Evolutionary conservation across 805 yeast genomes (phyloP).

Genomic region (Myxozyma nipponensis): DNA sequence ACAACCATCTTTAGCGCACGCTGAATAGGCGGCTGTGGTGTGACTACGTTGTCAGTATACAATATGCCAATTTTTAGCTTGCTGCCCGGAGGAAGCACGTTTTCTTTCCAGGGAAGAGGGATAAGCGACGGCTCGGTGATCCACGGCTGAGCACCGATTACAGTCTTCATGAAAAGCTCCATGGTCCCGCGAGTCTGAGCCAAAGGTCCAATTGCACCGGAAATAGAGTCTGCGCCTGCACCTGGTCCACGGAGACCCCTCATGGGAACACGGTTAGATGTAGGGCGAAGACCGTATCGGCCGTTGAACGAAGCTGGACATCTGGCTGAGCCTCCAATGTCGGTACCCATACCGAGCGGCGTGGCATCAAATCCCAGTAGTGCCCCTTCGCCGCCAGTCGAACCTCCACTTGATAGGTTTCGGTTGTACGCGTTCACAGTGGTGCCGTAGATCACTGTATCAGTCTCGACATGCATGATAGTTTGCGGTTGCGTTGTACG

Average conservation of each 20-base stretch:
- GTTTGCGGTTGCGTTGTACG: conserved; percentile 69
- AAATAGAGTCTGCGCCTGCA: conserved; percentile 48
- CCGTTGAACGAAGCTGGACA: conserved; percentile 66
- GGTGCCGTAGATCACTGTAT: conserved; percentile 57
- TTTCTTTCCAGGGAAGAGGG: conserved; percentile 53
- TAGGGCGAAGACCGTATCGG: conserved; percentile 59
- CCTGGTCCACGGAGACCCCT: conserved; percentile 44
- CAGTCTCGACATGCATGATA: conserved; percentile 64
- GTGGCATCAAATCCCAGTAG: conserved; percentile 57
- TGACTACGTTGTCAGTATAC: conserved; percentile 48
- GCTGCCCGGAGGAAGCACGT: conserved; percentile 34
- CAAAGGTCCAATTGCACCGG: conserved; percentile 53
- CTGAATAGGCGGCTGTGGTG: conserved; percentile 48
- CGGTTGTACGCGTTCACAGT: conserved; percentile 58
- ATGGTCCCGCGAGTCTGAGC: conserved; percentile 48
- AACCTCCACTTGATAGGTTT: conserved; percentile 63
- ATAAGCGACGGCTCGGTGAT: conserved; percentile 44
- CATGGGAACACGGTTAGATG: conserved; percentile 49
- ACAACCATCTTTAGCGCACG: conserved; percentile 40
- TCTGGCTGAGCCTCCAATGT: conserved; percentile 69
- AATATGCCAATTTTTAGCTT: conserved; percentile 47
- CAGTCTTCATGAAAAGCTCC: conserved; percentile 46
- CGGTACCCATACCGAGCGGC: conserved; percentile 62
- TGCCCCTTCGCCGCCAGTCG: conserved; percentile 71
- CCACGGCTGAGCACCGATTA: conserved; percentile 54